Percentiles rank a stretch among this genome's conserved stretches.
These are phyloP conservation scores for Aspergillaceae sp. DNA, from an alignment of 2,329 filamentous ascomycete genomes.

Conservation along the genomic window DNA sequence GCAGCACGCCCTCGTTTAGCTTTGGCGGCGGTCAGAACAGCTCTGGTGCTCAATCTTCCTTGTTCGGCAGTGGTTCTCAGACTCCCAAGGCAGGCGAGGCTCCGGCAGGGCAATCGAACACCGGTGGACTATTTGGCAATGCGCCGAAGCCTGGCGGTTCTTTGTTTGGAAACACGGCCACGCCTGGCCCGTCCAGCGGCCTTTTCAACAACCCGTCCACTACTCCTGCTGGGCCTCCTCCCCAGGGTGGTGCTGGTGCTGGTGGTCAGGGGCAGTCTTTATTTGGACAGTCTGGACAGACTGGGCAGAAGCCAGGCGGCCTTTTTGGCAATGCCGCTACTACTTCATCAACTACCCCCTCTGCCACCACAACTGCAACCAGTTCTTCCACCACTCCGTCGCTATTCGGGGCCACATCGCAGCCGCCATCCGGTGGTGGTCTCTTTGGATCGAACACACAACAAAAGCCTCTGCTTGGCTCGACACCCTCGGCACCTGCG, in stretches of 20 bases:
- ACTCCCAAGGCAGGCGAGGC: constrained; percentile 32
- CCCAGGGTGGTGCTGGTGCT: constrained; percentile 21
- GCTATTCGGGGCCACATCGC: constrained; percentile 12
- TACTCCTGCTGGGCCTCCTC: constrained; percentile 44
- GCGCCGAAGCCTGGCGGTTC: constrained; percentile 15
- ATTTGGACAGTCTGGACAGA: constrained; percentile 17
- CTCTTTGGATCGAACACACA: constrained; percentile 21
- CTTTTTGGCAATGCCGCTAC: constrained; percentile 18
- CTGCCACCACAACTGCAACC: constrained; percentile 6
- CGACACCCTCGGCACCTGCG: constrained; percentile 11
- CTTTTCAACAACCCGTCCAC: constrained; percentile 38
- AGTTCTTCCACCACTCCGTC: constrained; percentile 17
- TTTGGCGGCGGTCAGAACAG: constrained; percentile 17
- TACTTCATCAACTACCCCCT: constrained; percentile 14
- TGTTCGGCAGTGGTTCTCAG: constrained; percentile 23
- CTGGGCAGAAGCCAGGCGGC: constrained; percentile 18
- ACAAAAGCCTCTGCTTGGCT: constrained; percentile 22
- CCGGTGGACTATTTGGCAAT: constrained; percentile 26
- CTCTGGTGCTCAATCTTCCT: constrained; percentile 14
- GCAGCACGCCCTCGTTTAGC: constrained; percentile 23
- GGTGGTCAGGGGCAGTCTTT: constrained; percentile 21
- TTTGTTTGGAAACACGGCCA: constrained; percentile 31
- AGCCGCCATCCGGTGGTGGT: constrained; percentile 21
- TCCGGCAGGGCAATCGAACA: constrained; percentile 22
- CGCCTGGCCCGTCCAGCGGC: constrained; percentile 28